Evolutionary conservation across 805 yeast species (phyloP).

Genomic region (Hagleromyces aurorensis): DNA sequence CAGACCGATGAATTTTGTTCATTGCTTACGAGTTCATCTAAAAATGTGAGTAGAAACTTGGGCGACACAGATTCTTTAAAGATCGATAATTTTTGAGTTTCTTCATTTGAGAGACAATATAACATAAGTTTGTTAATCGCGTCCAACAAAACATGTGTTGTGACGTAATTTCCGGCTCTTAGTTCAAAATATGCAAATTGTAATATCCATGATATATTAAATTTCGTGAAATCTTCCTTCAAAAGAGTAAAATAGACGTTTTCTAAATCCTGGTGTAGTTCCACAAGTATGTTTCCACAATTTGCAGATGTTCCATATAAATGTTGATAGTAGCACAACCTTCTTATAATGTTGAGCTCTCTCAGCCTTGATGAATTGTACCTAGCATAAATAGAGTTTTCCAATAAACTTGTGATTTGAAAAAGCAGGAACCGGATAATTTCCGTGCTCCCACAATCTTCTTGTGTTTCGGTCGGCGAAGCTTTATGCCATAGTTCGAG

Average conservation of each 20-base stretch:
- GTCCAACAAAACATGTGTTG: constrained; percentile 27
- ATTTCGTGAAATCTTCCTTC: constrained; percentile 44
- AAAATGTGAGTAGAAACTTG: constrained; percentile 56
- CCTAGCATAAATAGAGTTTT: constrained; percentile 41
- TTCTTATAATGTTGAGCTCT: constrained; percentile 41
- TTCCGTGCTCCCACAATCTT: constrained; percentile 29
- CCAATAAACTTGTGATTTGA: constrained; percentile 50
- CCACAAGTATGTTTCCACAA: constrained; percentile 32
- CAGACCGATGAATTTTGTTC: constrained; percentile 14
- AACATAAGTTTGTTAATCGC: constrained; percentile 27
- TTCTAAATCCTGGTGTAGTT: constrained; percentile 27
- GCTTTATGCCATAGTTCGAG: constrained; percentile 48
- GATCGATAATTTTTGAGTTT: constrained; percentile 39
- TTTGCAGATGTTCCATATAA: constrained; percentile 32
- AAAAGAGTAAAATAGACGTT: constrained; percentile 29
- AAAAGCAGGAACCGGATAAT: constrained; percentile 45
- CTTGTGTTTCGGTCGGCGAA: constrained; percentile 6
- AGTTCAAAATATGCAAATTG: constrained; percentile 44
- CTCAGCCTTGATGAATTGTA: constrained; percentile 47
- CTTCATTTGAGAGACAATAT: constrained; percentile 34
- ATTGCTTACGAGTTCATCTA: constrained; percentile 28
- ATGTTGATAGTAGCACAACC: constrained; percentile 23
- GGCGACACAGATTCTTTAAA: constrained; percentile 47
- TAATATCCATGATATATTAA: constrained; percentile 44
- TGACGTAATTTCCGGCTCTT: constrained; percentile 25